Base-by-base conservation (phyloP, 495 filamentous ascomycete genomes). In the Xylaria scruposa region DNA sequence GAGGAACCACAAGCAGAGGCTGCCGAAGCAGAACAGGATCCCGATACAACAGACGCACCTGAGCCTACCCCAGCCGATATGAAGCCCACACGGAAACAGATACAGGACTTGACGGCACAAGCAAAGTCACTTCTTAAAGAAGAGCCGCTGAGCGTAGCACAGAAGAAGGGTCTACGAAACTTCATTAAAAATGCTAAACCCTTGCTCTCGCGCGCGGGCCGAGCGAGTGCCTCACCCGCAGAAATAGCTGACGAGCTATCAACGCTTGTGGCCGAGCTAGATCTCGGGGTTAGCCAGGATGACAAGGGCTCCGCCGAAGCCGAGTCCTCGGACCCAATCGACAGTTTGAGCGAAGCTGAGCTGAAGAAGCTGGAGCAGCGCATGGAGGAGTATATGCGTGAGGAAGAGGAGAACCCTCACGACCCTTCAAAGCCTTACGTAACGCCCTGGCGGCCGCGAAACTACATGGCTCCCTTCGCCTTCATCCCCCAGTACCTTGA, bases 401-500 rank as follows among this genome's bases (percentile, higher is more conserved):
- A 74, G 21, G 79, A 83, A 60, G 63, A 74, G 8, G 90, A 92
- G 71, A 96, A 97, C 83, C 91, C 92, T 1, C 80, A 89, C 68
- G 94, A 97, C 81, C 76, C 82, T 47, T 85, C 81, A 62, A 97
- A 97, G 83, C 92, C 96, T 17, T 99, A 99, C 82, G 85, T 86
- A 21, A 97, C 95, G 19, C 96, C 96, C 24, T 99, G 96, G 96
- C 79, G 84, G 38, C 96, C 96, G n/a, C 85, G 94, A 51, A 86
- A 90, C 61, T 98, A 88, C 84, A 95, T 99, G 92, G 84, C 87
- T 24, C 89, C 94, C 3, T 99, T 98, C 80, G 94, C 94, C 17
- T 97, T 97, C 81, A 94, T 99, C 70, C 96, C 96, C 26, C 86
- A 92, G 70, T 99, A 97, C 83, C 88, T 99, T 70, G 96, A 99